Base-by-base conservation (phyloP, 2,329 filamentous ascomycete genomes). In the Fusarium compactum region DNA sequence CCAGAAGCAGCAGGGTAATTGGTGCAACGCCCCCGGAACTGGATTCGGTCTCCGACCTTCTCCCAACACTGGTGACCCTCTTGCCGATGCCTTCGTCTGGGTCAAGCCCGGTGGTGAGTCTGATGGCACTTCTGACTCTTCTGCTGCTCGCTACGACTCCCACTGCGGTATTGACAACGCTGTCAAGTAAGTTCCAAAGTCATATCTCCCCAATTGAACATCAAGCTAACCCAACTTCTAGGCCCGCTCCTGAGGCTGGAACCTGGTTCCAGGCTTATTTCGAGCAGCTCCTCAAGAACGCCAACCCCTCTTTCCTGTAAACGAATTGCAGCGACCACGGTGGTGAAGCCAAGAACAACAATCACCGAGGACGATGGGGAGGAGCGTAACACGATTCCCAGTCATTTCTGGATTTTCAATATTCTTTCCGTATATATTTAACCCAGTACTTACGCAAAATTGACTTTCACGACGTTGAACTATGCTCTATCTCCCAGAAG, bases 181-280 rank as follows among this genome's bases (percentile, higher is more conserved):
- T 3, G 80, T 91, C 43, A 63, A 74, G 72, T 74, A 63, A 65
- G 72, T 60, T 29, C 1, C 10, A 15, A 9, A 12, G 8, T 12
- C 8, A 6, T 2, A 2, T 18, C 3, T 1, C 6, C 3, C 1
- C 11, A 3, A 1, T 29, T 2, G 0, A 15, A 1, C 16, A 2
- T 18, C 3, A 25, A 18, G 5, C 65, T 73, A 41, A 72, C 90
- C 30, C 9, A 8, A 22, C 34, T 8, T 18, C 22, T 11, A 74
- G 87, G 78, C 90, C 90, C 3, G 89, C 91, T 2, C 91, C 91
- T 30, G 89, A 93, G 79, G 90, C 91, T 12, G 91, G 91, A 30
- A 81, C 83, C 11, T 93, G 90, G 90, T 91, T 91, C 79, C 80
- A 89, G 78, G 85, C 83, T 18, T 89, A 89, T 80, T 88, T 89